Evolutionary conservation across 148 eudicot genomes (phyloP).

Genomic region (Camellia granthamiana): DNA sequence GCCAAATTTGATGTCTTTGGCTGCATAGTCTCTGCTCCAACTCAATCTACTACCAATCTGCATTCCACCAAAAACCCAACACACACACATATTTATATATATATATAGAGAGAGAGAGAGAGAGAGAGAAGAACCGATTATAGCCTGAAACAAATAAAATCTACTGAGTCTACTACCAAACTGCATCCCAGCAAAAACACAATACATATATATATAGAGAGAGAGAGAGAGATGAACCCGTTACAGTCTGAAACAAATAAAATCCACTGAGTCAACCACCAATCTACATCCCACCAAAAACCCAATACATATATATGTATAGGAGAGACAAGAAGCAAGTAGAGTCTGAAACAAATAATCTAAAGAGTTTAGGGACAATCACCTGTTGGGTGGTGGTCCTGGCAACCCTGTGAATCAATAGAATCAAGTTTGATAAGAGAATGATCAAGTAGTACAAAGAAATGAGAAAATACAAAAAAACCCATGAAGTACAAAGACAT

Average conservation of each 20-base stretch:
- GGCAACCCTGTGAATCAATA: slow-evolving; percentile 30
- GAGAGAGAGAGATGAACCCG: too few species aligned
- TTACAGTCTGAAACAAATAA: too few species aligned
- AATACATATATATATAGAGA: too few species aligned
- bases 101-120: not conserved
- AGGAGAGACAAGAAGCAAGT: not conserved
- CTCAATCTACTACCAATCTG: slow-evolving; percentile 59
- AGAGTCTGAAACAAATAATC: not conserved
- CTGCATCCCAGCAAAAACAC: too few species aligned
- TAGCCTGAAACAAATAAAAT: not conserved
- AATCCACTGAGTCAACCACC: not conserved
- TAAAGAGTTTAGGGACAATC: not conserved
- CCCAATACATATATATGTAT: not conserved
- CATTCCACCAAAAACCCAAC: slow-evolving; percentile 2
- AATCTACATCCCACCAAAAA: slow-evolving; percentile 28
- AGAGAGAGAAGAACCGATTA: not conserved
- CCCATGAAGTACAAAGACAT: not conserved
- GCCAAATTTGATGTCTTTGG: slow-evolving; percentile 87
- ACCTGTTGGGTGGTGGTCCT: slow-evolving; percentile 43
- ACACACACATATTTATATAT: not conserved
- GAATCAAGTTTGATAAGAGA: not conserved
- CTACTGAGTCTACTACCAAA: too few species aligned
- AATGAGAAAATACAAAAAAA: not conserved
- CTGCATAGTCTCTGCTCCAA: slow-evolving; percentile 89
- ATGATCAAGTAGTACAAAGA: not conserved